Evolutionary conservation across 2,329 filamentous ascomycete species (phyloP).

Genomic region (Fusarium nematophilum): DNA sequence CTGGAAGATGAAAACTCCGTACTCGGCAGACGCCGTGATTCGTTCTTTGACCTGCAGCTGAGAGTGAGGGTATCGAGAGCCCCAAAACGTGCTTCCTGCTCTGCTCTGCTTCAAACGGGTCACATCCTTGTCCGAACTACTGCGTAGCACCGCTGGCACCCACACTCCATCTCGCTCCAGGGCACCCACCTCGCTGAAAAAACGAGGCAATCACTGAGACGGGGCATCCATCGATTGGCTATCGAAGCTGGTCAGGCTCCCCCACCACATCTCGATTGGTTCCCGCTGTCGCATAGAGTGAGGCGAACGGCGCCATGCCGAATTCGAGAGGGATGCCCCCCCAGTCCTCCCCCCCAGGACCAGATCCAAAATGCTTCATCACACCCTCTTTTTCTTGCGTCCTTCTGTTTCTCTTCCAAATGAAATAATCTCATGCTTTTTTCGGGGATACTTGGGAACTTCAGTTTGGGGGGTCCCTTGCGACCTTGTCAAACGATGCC

Average conservation of each 20-base stretch:
- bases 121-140: constrained; percentile 18
- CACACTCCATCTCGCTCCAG: constrained; percentile 34
- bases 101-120: constrained; percentile 27
- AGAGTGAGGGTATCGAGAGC: constrained; percentile 30
- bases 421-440: constrained; percentile 30
- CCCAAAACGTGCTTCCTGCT: constrained; percentile 18
- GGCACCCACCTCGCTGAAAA: constrained; percentile 36
- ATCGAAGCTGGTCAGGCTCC: constrained; percentile 33
- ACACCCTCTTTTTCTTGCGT: constrained; percentile 26
- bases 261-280: constrained; percentile 42
- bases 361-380: constrained; percentile 8
- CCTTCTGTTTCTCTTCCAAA: background rate
- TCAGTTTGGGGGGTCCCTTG: background rate
- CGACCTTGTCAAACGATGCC: background rate
- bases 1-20: no score
- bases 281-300: constrained; percentile 40
- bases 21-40: constrained; percentile 7
- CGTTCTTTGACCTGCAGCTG: constrained; percentile 9
- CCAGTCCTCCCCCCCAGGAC: constrained; percentile 9
- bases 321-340: constrained; percentile 8
- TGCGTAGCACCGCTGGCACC: background rate
- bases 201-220: constrained; percentile 45
- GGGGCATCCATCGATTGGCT: constrained; percentile 43
- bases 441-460: no score
- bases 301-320: constrained; percentile 39